Base-by-base conservation (phyloP, 2,329 filamentous ascomycete genomes). In the Ceratocystis smalleyi region DNA sequence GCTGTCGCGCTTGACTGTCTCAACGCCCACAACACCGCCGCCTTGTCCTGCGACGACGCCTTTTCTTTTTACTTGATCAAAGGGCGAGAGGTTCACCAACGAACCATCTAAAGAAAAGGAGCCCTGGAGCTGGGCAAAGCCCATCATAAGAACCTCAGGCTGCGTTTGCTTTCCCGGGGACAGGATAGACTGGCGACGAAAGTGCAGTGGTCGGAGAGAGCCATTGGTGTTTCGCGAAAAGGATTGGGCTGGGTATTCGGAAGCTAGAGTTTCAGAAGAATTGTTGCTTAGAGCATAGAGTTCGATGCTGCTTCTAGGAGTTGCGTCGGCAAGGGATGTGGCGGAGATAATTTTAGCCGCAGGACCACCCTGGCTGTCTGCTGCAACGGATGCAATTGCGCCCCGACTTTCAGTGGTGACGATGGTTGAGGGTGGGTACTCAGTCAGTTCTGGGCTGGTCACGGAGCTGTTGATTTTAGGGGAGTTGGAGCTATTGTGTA, bases 241-340 rank as follows among this genome's bases (percentile, higher is more conserved):
- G 1, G 49, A 27, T 61, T 85, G 83, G 19, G 84, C 77, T 15
- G 87, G 81, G 71, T 95, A 95, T 74, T 97, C 94, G 0, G 94
- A 99, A 10, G 87, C 87, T 59, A 97, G 73, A 2, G 94, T 99
- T 73, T 99, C 94, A 17, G 88, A 89, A 5, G 94, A 97, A 71
- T 96, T 87, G 72, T 97, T 96, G 76, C 92, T 96, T 72, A 92
- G 77, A 0, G 91, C 91, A 73, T 96, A 97, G 70, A 97, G 95
- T 71, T 99, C 94, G 63, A 88, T 88, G 72, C 94, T 99, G 68
- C 89, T 96, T 69, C 94, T 81, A 27, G 90, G 91, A 32, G 92
- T 97, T 3, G 83, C 86, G 19, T 65, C 66, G 10, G 62, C 62
- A 43, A 67, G 54, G 4, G 65, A 64, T 17, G 87, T 86, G 40